Evolutionary conservation across 441 rosid species (phyloP).

Genomic region (Sinapis alba): DNA sequence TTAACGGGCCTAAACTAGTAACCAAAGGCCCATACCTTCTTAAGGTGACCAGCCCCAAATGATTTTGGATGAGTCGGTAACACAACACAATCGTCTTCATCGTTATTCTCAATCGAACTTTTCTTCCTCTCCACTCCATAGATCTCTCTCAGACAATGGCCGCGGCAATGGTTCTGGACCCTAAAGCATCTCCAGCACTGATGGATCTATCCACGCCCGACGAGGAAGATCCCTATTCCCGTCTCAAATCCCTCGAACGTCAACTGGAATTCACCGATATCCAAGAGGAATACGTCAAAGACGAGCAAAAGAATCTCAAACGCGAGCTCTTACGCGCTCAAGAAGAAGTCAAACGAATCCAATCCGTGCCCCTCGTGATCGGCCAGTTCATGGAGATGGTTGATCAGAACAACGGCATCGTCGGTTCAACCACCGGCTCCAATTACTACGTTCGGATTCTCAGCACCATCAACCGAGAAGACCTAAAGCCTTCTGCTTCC

Average conservation of each 20-base stretch:
- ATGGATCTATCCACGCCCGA: slow-evolving; percentile 40
- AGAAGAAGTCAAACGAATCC: slow-evolving; percentile 98
- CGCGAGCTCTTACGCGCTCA: slow-evolving; percentile 90
- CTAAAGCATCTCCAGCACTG: slow-evolving; percentile 42
- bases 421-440: slow-evolving; percentile 96
- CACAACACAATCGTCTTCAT: neutral
- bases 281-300: slow-evolving; percentile 95
- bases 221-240: slow-evolving; percentile 87
- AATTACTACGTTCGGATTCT: slow-evolving; percentile 91
- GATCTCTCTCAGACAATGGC: slow-evolving; percentile 52
- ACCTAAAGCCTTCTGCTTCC: slow-evolving; percentile 93
- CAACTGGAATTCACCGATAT: slow-evolving; percentile 93
- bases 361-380: slow-evolving; percentile 95
- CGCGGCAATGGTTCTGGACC: slow-evolving; percentile 56
- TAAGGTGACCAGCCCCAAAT: neutral
- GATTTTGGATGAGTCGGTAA: neutral
- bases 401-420: slow-evolving; percentile 96
- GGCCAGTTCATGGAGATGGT: slow-evolving; percentile 99
- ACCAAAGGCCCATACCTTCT: neutral
- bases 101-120: slow-evolving; percentile 10
- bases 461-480: slow-evolving; percentile 91
- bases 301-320: slow-evolving; percentile 94
- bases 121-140: slow-evolving; percentile 34
- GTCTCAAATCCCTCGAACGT: slow-evolving; percentile 72
- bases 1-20: neutral